A percentile compares a stretch with the other conserved stretches of the same genome.
Evolutionary conservation across 2,329 filamentous ascomycete genomes (phyloP).

Genomic region (Sporothrix inflata): DNA sequence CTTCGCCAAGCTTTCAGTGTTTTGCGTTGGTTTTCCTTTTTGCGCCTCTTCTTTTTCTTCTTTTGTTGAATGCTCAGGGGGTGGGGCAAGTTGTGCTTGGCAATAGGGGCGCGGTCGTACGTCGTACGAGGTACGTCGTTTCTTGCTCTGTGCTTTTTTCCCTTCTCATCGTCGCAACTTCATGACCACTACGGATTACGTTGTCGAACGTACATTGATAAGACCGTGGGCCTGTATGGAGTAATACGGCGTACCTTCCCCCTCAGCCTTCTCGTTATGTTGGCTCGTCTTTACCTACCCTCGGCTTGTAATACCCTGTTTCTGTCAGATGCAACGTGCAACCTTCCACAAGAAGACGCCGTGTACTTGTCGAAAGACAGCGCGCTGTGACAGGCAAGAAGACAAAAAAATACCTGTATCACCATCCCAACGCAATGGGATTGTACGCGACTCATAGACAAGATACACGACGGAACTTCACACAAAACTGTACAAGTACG

Average conservation of each 20-base stretch:
- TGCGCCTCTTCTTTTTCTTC: not conserved
- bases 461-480: not conserved
- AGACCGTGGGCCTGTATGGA: not conserved
- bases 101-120: not conserved
- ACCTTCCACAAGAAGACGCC: not conserved
- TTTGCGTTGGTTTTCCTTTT: slow-evolving; percentile 19
- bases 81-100: not conserved
- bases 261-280: not conserved
- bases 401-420: not conserved
- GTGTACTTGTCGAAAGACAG: not conserved
- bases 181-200: not conserved
- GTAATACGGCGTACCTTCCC: not conserved
- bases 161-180: not conserved
- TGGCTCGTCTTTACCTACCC: not conserved
- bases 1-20: not conserved
- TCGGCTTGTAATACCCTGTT: not conserved
- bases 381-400: not conserved
- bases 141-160: not conserved
- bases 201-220: too few species aligned
- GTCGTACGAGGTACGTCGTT: not conserved
- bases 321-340: not conserved
- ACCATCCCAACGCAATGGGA: not conserved
- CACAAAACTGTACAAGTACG: too few species aligned
- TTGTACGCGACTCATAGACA: not conserved
- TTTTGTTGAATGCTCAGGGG: too few species aligned